Percentiles rank a stretch among this genome's conserved stretches.
Evolutionary conservation across 495 filamentous ascomycete genomes (phyloP).

Genomic region (Penicillium dipodomyicola): DNA sequence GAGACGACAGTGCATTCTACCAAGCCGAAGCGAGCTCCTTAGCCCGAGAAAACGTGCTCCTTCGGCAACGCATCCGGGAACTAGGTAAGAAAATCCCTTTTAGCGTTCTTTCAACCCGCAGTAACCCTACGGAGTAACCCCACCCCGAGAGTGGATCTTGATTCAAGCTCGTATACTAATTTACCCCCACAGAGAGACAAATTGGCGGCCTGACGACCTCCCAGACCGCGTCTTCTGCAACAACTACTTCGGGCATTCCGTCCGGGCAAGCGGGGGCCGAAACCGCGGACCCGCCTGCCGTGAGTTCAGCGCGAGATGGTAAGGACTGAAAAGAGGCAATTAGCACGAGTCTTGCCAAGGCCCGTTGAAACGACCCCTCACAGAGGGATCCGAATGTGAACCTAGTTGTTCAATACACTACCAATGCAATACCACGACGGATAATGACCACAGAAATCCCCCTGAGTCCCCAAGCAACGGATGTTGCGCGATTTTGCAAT

Average conservation of each 20-base stretch:
- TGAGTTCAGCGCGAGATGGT: constrained; percentile 25
- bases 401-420: not conserved
- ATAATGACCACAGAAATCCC: not conserved
- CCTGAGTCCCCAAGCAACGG: not conserved
- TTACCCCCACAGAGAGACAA: constrained; percentile 33
- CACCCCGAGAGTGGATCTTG: constrained; percentile 8
- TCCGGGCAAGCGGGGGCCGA: constrained; percentile 28
- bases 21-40: constrained; percentile 89
- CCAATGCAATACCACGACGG: constrained; percentile 1
- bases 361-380: constrained; percentile 1
- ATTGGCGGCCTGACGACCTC: constrained; percentile 32
- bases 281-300: constrained; percentile 22
- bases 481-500: not conserved
- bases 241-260: constrained; percentile 14
- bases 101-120: not conserved
- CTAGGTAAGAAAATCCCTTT: constrained; percentile 44
- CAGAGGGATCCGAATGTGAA: not conserved
- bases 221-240: constrained; percentile 12
- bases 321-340: constrained; percentile 19
- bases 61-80: constrained; percentile 79
- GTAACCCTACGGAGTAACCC: constrained; percentile 2
- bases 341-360: not conserved
- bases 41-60: constrained; percentile 89
- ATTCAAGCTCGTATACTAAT: constrained; percentile 3
- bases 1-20: constrained; percentile 84